Percentiles rank a stretch among this genome's conserved stretches.
phyloP scores from a whole-genome alignment of 768 basidiomycete genomes.

The Leucogyrophana mollusca region DNA sequence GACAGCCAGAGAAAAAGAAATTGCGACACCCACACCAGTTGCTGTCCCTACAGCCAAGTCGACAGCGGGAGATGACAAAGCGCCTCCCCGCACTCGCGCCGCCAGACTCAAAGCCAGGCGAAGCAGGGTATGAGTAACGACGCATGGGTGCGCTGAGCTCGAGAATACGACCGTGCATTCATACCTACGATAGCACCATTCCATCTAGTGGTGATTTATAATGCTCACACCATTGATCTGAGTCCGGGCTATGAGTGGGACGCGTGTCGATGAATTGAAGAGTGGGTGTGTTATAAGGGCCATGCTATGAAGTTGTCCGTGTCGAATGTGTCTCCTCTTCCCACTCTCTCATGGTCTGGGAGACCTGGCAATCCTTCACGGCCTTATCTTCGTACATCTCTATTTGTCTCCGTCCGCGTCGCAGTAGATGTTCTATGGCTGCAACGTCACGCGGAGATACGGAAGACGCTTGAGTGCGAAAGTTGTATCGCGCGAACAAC shows the following conservation, averaged over 20 bases:
- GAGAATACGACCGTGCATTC: no score
- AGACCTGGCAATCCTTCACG: constrained; percentile 76
- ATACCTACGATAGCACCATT: background rate
- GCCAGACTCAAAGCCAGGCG: constrained; percentile 6
- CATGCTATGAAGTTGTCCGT: constrained; percentile 4
- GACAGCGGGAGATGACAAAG: constrained; percentile 1
- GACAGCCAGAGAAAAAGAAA: constrained; percentile 12
- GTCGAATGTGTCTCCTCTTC: constrained; percentile 26
- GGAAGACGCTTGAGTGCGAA: constrained; percentile 58
- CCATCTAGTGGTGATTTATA: background rate
- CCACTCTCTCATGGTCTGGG: constrained; percentile 70
- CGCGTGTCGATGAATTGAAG: no score
- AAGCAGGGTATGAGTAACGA: background rate
- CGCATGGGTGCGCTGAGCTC: background rate
- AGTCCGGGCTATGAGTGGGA: no score
- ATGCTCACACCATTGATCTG: no score
- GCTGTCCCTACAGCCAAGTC: background rate
- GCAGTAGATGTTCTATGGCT: constrained; percentile 74
- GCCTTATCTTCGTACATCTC: constrained; percentile 65
- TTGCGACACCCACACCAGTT: background rate
- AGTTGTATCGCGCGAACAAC: constrained; percentile 66
- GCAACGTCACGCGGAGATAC: constrained; percentile 66
- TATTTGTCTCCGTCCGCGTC: constrained; percentile 63
- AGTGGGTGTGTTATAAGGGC: no score
- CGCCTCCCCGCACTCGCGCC: background rate